phyloP scores from a whole-genome alignment of 306 rosid species.

The Heteromeles arbutifolia region DNA sequence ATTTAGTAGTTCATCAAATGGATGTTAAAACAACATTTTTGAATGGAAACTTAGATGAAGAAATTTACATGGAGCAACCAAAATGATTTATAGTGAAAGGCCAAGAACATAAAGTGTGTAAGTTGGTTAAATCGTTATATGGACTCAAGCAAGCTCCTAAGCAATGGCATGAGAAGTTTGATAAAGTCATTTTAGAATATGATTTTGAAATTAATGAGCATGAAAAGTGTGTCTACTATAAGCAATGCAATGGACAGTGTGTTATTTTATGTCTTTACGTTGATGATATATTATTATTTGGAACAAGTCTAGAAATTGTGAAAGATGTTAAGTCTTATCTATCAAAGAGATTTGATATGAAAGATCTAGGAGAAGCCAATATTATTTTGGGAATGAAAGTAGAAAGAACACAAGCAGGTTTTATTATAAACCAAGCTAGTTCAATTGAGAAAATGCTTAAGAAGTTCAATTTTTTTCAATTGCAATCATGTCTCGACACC shows the following conservation, averaged over 20 bases:
- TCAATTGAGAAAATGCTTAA: neutral
- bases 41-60: neutral
- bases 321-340: neutral
- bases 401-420: neutral
- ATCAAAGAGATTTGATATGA: neutral
- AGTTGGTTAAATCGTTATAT: neutral
- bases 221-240: neutral
- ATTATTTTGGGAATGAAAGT: neutral
- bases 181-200: neutral
- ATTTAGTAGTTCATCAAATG: neutral
- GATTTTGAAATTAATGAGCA: neutral
- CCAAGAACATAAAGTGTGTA: neutral
- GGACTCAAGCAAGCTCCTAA: neutral
- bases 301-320: neutral
- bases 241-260: neutral
- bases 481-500: neutral
- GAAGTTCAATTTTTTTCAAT: neutral
- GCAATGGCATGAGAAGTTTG: constrained; percentile 1
- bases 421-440: neutral
- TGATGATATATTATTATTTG: neutral
- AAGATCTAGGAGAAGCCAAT: neutral
- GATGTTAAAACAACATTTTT: neutral
- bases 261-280: neutral
- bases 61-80: neutral
- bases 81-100: neutral